phyloP scores from a whole-genome alignment of 768 basidiomycete species.

The Lentinula sp. region DNA sequence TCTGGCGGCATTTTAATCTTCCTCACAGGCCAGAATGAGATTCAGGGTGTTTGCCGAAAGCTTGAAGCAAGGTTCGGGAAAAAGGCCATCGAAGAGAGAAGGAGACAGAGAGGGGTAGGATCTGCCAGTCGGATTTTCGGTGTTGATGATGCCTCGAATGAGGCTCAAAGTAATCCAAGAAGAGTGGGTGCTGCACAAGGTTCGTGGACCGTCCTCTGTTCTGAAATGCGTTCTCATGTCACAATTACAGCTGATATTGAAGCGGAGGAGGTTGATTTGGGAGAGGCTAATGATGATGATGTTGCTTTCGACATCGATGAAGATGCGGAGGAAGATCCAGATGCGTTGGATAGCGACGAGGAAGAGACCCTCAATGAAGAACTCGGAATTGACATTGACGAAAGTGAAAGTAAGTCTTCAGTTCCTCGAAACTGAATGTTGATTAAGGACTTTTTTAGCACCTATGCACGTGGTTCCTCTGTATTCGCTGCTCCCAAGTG shows the following conservation, averaged over 20 bases:
- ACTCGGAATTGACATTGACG: constrained; percentile 56
- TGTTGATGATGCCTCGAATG: constrained; percentile 10
- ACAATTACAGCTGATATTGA: constrained; percentile 58
- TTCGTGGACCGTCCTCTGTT: constrained; percentile 15
- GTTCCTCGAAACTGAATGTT: constrained; percentile 1
- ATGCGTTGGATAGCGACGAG: constrained; percentile 70
- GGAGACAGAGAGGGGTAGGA: constrained; percentile 18
- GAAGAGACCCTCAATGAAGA: constrained; percentile 49
- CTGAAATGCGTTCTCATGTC: neutral
- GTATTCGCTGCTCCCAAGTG: constrained; percentile 87
- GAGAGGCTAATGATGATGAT: constrained; percentile 30
- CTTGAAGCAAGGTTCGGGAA: constrained; percentile 73
- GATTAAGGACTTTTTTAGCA: constrained; percentile 11
- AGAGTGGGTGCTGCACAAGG: constrained; percentile 43
- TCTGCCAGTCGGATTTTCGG: constrained; percentile 6
- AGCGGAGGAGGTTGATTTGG: constrained; percentile 75
- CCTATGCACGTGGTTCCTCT: constrained; percentile 94
- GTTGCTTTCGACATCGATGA: constrained; percentile 68
- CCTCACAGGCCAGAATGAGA: constrained; percentile 95
- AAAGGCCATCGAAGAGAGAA: constrained; percentile 52
- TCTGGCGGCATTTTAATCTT: constrained; percentile 92
- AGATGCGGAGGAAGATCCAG: constrained; percentile 57
- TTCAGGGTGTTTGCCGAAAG: constrained; percentile 74
- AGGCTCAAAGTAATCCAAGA: constrained; percentile 5
- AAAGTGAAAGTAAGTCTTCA: constrained; percentile 51